phyloP scores from a whole-genome alignment of 2,329 filamentous ascomycete genomes.

The Madurella mycetomatis region DNA sequence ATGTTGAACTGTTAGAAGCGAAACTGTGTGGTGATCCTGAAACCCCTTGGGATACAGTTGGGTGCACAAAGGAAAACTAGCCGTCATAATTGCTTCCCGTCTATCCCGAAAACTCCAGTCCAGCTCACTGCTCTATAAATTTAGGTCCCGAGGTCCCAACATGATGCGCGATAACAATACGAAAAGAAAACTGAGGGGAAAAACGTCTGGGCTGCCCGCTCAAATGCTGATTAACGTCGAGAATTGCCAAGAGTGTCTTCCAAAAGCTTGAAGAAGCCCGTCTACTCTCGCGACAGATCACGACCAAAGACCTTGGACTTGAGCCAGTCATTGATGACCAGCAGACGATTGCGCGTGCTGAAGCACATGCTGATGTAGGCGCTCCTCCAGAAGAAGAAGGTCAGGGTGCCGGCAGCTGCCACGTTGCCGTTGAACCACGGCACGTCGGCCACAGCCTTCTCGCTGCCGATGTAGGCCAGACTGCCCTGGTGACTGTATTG shows the following conservation, averaged over 20 bases:
- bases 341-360: conserved; percentile 91
- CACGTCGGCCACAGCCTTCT: conserved; percentile 93
- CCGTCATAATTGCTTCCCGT: conserved; percentile 14
- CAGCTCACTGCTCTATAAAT: conserved; percentile 20
- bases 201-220: conserved; percentile 2
- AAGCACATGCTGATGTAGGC: conserved; percentile 99
- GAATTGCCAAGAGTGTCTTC: neutral
- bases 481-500: conserved; percentile 98
- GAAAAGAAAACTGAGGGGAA: conserved; percentile 15
- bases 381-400: conserved; percentile 97
- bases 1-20: neutral
- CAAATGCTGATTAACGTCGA: conserved; percentile 4
- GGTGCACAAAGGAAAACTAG: conserved; percentile 6
- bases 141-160: conserved; percentile 21
- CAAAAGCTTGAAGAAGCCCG: neutral
- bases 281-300: conserved; percentile 81
- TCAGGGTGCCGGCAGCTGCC: conserved; percentile 86
- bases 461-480: conserved; percentile 95
- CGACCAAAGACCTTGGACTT: conserved; percentile 97
- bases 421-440: conserved; percentile 97
- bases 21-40: neutral
- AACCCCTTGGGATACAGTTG: neutral
- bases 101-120: conserved; percentile 20
- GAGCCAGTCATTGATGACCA: conserved; percentile 91
- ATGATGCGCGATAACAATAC: conserved; percentile 11